Conservation (phyloP, 2,329 filamentous ascomycete species). For the Coniochaeta sp. region DNA sequence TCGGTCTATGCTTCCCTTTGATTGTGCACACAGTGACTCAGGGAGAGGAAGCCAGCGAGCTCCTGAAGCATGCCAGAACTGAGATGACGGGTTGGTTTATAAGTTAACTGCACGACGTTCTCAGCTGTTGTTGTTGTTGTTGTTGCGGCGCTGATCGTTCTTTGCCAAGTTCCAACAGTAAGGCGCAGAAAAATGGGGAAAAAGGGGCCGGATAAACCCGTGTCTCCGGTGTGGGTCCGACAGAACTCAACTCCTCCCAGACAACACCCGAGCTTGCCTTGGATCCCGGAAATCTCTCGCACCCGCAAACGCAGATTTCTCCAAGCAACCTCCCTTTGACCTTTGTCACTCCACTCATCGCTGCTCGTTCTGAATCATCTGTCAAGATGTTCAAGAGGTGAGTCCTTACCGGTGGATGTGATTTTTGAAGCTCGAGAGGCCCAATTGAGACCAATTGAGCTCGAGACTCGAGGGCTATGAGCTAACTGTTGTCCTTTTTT, state of each 20-base stretch:
- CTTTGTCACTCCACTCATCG: conserved; percentile 45
- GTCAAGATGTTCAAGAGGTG: conserved; percentile 80
- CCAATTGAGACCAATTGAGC: conserved; percentile 34
- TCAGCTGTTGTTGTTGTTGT: too few species aligned
- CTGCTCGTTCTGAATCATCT: conserved; percentile 60
- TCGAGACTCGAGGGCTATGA: conserved; percentile 35
- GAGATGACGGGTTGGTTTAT: too few species aligned
- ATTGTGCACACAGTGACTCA: too few species aligned
- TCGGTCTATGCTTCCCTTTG: too few species aligned
- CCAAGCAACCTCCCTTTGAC: conserved; percentile 39
- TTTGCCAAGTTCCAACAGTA: too few species aligned
- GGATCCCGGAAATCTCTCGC: conserved; percentile 2
- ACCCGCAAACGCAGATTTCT: conserved; percentile 23
- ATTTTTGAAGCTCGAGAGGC: conserved; percentile 12
- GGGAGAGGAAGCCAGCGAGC: too few species aligned
- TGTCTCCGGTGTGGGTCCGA: neutral
- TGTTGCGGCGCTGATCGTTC: too few species aligned
- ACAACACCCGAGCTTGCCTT: conserved; percentile 4
- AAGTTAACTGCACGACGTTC: too few species aligned
- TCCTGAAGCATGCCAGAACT: too few species aligned
- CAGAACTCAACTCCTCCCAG: conserved; percentile 2
- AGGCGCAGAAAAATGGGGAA: too few species aligned
- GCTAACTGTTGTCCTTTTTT: conserved; percentile 30
- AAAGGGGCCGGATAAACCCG: too few species aligned
- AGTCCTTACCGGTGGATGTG: conserved; percentile 31